Evolutionary conservation across 768 basidiomycete species (phyloP).

Genomic region (Suillus subaureus): DNA sequence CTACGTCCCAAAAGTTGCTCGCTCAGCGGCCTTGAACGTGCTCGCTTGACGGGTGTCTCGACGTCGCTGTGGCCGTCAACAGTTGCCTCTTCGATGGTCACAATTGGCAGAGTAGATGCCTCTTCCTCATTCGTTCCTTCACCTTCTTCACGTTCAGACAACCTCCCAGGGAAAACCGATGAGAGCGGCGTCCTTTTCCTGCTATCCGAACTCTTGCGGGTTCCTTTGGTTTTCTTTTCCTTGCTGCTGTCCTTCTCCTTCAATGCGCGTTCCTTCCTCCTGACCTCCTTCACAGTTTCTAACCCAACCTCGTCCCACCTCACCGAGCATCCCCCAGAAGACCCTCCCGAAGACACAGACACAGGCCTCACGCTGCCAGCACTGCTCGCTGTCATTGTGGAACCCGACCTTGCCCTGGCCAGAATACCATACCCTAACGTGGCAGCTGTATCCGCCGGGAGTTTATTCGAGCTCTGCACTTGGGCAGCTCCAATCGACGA

Average conservation of each 20-base stretch:
- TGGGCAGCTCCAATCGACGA: slow-evolving; percentile 33
- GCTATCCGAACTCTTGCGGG: slow-evolving; percentile 49
- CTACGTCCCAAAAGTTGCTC: slow-evolving; percentile 58
- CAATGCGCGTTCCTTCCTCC: slow-evolving; percentile 40
- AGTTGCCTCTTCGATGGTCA: slow-evolving; percentile 56
- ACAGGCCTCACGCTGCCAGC: slow-evolving; percentile 49
- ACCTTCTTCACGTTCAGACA: slow-evolving; percentile 16
- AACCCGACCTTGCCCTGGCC: slow-evolving; percentile 38
- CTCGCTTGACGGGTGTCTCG: slow-evolving; percentile 41
- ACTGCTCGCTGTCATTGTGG: slow-evolving; percentile 36
- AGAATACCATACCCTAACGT: slow-evolving; percentile 33
- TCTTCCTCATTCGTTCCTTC: slow-evolving; percentile 13
- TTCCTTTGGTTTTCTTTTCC: slow-evolving; percentile 28
- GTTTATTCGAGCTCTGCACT: slow-evolving; percentile 17
- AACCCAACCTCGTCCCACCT: slow-evolving; percentile 54
- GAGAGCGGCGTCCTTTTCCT: slow-evolving; percentile 55
- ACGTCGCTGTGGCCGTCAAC: slow-evolving; percentile 43
- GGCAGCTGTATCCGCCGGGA: slow-evolving; percentile 36
- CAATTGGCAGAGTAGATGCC: slow-evolving; percentile 21
- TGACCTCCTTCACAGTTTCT: slow-evolving; percentile 49
- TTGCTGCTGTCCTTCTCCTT: slow-evolving; percentile 37
- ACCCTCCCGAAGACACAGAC: slow-evolving; percentile 42
- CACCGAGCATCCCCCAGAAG: slow-evolving; percentile 46
- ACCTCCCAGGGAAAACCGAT: slow-evolving; percentile 59
- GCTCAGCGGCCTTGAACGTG: slow-evolving; percentile 59